phyloP scores from a whole-genome alignment of 148 eudicot species.

The Polygonum maritimum region DNA sequence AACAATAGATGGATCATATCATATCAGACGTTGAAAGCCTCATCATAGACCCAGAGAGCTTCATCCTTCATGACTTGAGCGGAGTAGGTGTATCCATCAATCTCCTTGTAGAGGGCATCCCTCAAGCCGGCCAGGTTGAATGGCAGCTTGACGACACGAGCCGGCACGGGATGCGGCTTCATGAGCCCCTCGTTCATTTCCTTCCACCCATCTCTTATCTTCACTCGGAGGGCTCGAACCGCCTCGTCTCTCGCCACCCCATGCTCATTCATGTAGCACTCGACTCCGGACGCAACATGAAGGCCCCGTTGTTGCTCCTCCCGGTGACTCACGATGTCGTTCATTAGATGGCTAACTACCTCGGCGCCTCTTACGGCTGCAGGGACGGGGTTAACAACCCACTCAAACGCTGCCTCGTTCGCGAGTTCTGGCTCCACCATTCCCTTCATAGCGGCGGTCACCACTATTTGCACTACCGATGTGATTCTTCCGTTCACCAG shows the following conservation, averaged over 20 bases:
- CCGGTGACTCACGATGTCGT: conserved; percentile 23
- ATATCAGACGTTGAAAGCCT: neutral
- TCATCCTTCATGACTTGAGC: conserved; percentile 24
- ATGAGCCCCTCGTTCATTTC: conserved; percentile 24
- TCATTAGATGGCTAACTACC: conserved; percentile 20
- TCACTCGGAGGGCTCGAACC: conserved; percentile 13
- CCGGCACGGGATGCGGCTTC: conserved; percentile 13
- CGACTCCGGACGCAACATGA: conserved; percentile 8
- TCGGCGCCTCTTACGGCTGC: conserved; percentile 18
- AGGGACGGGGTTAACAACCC: conserved; percentile 8
- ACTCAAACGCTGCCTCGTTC: conserved; percentile 20
- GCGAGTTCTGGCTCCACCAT: conserved; percentile 20
- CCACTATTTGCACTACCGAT: neutral
- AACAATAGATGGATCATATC: too few species aligned
- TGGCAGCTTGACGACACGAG: conserved; percentile 13
- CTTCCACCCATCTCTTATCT: conserved; percentile 30
- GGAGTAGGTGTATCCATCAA: conserved; percentile 25
- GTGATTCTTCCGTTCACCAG: conserved; percentile 6
- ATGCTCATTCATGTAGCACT: conserved; percentile 30
- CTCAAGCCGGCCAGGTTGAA: conserved; percentile 18
- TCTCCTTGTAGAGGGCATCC: conserved; percentile 21
- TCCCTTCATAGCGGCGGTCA: conserved; percentile 17
- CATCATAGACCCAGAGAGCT: conserved; percentile 14
- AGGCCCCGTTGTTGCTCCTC: neutral
- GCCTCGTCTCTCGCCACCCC: conserved; percentile 19